phyloP scores from a whole-genome alignment of 192 early-diverging fungal genomes.

The Entomortierella parvispora region DNA sequence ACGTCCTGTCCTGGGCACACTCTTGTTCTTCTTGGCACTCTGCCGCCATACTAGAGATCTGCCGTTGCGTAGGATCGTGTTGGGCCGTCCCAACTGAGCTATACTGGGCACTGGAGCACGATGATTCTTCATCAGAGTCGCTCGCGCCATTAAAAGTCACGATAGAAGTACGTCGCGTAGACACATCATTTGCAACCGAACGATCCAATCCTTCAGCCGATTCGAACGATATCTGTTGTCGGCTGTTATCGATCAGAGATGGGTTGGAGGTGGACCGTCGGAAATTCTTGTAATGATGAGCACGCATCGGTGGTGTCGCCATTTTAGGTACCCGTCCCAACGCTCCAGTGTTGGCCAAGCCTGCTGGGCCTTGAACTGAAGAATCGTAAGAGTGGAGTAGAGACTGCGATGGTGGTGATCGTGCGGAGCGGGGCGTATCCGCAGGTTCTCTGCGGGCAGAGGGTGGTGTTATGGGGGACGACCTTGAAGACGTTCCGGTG shows the following conservation, averaged over 20 bases:
- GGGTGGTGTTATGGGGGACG: constrained; percentile 10
- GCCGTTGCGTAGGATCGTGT: too few species aligned
- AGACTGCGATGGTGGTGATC: neutral
- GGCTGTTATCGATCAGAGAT: too few species aligned
- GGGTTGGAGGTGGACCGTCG: neutral
- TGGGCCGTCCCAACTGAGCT: too few species aligned
- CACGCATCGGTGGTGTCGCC: constrained; percentile 2
- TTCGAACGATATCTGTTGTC: too few species aligned
- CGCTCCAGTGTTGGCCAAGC: constrained; percentile 44
- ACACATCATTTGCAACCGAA: too few species aligned
- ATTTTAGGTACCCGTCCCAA: constrained; percentile 12
- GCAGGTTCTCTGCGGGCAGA: neutral
- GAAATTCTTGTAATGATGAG: neutral
- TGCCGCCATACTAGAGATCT: neutral
- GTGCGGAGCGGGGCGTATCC: neutral
- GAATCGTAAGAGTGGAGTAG: constrained; percentile 1
- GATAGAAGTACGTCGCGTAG: too few species aligned
- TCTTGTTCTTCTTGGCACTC: neutral
- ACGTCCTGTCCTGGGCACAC: neutral
- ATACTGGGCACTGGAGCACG: too few species aligned
- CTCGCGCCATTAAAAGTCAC: too few species aligned
- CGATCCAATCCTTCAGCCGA: too few species aligned
- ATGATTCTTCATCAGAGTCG: neutral
- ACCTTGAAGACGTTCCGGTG: constrained; percentile 7
- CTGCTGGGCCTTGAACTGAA: neutral